Conservation (phyloP, 805 yeast species). For the Starmerella etchellsii region DNA sequence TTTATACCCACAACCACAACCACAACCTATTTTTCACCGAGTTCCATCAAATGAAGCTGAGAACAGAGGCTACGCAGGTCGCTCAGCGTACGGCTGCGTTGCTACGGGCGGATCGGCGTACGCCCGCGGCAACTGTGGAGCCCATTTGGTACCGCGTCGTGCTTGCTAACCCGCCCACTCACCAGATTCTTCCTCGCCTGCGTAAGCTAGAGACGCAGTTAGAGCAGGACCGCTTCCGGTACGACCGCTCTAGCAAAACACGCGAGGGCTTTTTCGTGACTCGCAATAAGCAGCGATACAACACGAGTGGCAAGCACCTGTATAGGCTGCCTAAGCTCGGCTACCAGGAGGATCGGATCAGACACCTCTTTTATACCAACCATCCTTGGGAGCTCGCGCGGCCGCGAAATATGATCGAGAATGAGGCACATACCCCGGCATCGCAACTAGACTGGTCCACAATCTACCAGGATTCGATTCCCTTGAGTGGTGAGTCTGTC, state of each 20-base stretch:
- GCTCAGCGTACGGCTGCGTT: slow-evolving; percentile 71
- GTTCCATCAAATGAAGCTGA: slow-evolving; percentile 77
- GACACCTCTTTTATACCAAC: slow-evolving; percentile 72
- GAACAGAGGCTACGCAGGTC: slow-evolving; percentile 61
- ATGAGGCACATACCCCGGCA: slow-evolving; percentile 24
- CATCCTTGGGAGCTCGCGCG: slow-evolving; percentile 98
- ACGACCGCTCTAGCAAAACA: slow-evolving; percentile 5
- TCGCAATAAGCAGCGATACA: slow-evolving; percentile 29
- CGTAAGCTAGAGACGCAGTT: slow-evolving; percentile 20
- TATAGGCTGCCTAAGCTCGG: slow-evolving; percentile 41
- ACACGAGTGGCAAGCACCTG: slow-evolving; percentile 28
- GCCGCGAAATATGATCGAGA: slow-evolving; percentile 74
- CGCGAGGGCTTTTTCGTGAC: slow-evolving; percentile 33
- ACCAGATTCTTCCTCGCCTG: slow-evolving; percentile 40
- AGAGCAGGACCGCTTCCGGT: slow-evolving; percentile 15
- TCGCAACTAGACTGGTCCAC: slow-evolving; percentile 55
- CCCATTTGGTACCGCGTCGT: slow-evolving; percentile 90
- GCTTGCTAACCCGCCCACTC: slow-evolving; percentile 67
- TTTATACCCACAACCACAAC: no score
- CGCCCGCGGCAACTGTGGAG: slow-evolving; percentile 36
- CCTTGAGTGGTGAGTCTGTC: slow-evolving; percentile 80
- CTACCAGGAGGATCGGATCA: slow-evolving; percentile 65
- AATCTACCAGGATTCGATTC: slow-evolving; percentile 57
- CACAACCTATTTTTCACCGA: no score
- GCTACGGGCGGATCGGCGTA: slow-evolving; percentile 42